phyloP scores from a whole-genome alignment of 352 stramenopile genomes.

The Pythium aquatile region DNA sequence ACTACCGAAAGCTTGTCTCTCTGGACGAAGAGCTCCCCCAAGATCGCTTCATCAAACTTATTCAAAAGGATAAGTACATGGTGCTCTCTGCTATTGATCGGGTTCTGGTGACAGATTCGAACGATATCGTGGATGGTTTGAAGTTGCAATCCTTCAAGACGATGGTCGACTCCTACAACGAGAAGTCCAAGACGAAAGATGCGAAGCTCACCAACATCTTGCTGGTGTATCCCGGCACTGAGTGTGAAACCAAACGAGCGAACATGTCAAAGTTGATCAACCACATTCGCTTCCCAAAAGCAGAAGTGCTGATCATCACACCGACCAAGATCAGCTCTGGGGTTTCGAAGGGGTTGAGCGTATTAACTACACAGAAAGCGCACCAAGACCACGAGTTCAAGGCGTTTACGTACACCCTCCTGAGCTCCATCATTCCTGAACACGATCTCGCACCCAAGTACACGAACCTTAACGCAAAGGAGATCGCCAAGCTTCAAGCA shows the following conservation, averaged over 20 bases:
- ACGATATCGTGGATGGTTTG: not conserved
- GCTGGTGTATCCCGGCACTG: not conserved
- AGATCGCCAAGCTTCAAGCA: not conserved
- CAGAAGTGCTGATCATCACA: not conserved
- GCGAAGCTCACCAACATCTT: not conserved
- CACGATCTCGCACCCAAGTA: not conserved
- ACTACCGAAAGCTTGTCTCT: not conserved
- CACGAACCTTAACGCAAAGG: not conserved
- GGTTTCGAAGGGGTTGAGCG: not conserved
- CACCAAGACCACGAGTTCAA: not conserved
- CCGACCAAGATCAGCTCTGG: not conserved
- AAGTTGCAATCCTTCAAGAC: not conserved
- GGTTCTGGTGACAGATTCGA: not conserved
- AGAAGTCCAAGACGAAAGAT: not conserved
- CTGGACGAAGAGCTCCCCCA: not conserved
- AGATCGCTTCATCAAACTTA: constrained; percentile 5
- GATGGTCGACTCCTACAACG: not conserved
- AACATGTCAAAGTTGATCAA: constrained; percentile 5
- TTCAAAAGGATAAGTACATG: constrained; percentile 10
- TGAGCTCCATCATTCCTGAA: not conserved
- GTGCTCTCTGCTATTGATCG: not conserved
- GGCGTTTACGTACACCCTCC: not conserved
- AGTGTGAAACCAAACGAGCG: not conserved
- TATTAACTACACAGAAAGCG: not conserved
- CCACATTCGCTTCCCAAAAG: not conserved